These are phyloP conservation scores for Escovopsis sp. DNA, from an alignment of 2,329 filamentous ascomycete genomes.

Conservation along the genomic window DNA sequence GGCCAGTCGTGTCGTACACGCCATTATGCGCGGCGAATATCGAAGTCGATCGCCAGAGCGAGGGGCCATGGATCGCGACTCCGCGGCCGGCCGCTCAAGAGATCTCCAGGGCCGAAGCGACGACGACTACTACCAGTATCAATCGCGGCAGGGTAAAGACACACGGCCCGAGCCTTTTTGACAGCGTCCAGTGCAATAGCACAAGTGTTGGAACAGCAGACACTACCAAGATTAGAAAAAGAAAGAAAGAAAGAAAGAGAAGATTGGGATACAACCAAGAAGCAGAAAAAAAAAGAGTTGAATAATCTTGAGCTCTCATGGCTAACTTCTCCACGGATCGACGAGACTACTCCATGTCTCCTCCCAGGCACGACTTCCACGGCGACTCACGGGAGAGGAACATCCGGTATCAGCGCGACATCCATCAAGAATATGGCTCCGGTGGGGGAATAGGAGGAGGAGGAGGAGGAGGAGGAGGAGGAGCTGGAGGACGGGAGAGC, in stretches of 20 bases:
- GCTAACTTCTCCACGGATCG: slow-evolving; percentile 32
- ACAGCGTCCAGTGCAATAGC: slow-evolving; percentile 6
- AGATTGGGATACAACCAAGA: background rate
- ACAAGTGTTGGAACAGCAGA: no score
- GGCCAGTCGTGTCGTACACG: slow-evolving; percentile 1
- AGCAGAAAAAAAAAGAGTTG: slow-evolving; percentile 3
- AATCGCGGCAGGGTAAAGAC: slow-evolving; percentile 37
- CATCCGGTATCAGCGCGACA: slow-evolving; percentile 13
- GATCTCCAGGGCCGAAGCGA: slow-evolving; percentile 19
- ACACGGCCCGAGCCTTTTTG: slow-evolving; percentile 19
- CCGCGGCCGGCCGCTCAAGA: slow-evolving; percentile 6
- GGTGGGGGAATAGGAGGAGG: no score
- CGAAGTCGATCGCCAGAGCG: slow-evolving; percentile 17
- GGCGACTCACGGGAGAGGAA: slow-evolving; percentile 19
- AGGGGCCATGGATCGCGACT: slow-evolving; percentile 9
- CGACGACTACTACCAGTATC: slow-evolving; percentile 29
- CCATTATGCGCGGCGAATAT: slow-evolving; percentile 31
- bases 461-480: no score
- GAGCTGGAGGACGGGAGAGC: no score
- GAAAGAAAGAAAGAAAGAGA: background rate
- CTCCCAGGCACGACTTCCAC: slow-evolving; percentile 23
- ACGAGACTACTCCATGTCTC: slow-evolving; percentile 30
- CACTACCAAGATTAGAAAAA: slow-evolving; percentile 1
- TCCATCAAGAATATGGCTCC: slow-evolving; percentile 11
- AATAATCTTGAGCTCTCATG: slow-evolving; percentile 19